Evolutionary conservation across 2,329 filamentous ascomycete genomes (phyloP).

Genomic region (Claviceps sp.): DNA sequence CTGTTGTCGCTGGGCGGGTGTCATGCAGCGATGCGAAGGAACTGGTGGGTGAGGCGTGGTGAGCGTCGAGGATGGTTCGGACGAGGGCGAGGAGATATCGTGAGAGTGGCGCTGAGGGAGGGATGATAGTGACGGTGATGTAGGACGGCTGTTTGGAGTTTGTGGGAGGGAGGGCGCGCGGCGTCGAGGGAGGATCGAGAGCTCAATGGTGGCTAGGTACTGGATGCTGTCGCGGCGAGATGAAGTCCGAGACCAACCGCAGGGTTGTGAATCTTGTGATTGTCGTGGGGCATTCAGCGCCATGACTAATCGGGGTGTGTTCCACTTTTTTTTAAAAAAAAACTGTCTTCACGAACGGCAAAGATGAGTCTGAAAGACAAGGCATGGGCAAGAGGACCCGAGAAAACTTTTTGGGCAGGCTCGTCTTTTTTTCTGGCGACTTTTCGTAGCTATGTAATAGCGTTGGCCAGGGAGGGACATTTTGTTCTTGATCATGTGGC

Average conservation of each 20-base stretch:
- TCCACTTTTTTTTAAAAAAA: no score
- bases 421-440: no score
- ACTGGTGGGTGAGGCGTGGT: neutral
- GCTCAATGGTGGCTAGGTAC: constrained; percentile 2
- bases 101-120: neutral
- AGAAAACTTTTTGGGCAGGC: no score
- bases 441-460: no score
- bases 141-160: neutral
- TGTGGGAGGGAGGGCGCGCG: neutral
- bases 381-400: no score
- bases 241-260: neutral
- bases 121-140: neutral
- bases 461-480: no score
- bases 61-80: neutral
- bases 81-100: neutral
- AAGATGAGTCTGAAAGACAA: no score
- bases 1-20: neutral
- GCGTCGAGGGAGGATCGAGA: constrained; percentile 2
- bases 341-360: no score
- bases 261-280: neutral
- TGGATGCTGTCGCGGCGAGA: neutral
- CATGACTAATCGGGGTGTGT: neutral
- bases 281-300: neutral
- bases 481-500: no score
- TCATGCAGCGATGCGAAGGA: neutral